phyloP scores from a whole-genome alignment of 805 yeast species.

The Lachancea sp. region DNA sequence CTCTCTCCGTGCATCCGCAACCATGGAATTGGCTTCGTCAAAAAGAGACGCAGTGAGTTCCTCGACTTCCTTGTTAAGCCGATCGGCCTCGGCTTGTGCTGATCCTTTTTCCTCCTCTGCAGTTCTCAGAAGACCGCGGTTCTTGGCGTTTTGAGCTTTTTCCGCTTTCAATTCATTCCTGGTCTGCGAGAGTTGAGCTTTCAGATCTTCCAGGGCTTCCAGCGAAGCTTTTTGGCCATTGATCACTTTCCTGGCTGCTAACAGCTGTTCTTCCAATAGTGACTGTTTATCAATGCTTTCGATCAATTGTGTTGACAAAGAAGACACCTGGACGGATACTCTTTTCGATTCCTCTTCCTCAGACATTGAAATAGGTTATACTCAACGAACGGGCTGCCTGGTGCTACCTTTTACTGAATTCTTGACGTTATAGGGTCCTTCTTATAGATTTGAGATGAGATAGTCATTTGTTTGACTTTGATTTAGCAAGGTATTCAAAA shows the following conservation, averaged over 20 bases:
- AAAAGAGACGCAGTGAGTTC: constrained; percentile 72
- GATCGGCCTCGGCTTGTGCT: constrained; percentile 55
- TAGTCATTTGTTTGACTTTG: too few relatives aligned
- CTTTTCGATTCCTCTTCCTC: constrained; percentile 36
- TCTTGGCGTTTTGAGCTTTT: constrained; percentile 22
- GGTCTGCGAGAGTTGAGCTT: constrained; percentile 31
- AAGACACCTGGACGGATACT: constrained; percentile 48
- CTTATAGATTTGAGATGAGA: too few relatives aligned
- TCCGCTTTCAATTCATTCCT: constrained; percentile 7
- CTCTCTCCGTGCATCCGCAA: constrained; percentile 66
- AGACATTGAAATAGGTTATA: constrained; percentile 1
- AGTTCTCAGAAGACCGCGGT: constrained; percentile 19
- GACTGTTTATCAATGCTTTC: constrained; percentile 55
- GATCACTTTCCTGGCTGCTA: constrained; percentile 35
- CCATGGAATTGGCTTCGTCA: constrained; percentile 82
- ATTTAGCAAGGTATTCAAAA: too few relatives aligned
- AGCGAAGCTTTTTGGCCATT: constrained; percentile 20
- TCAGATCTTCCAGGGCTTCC: constrained; percentile 27
- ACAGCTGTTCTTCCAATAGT: constrained; percentile 45
- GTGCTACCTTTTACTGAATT: background rate
- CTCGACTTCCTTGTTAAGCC: constrained; percentile 67
- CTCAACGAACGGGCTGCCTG: background rate
- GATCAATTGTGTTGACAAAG: constrained; percentile 52
- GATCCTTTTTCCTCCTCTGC: constrained; percentile 36
- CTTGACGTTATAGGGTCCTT: background rate